Evolutionary conservation across 345 rosid genomes (phyloP), one percentile per base, ranked within the genome.

Genomic region (Salix arbutifolia): DNA sequence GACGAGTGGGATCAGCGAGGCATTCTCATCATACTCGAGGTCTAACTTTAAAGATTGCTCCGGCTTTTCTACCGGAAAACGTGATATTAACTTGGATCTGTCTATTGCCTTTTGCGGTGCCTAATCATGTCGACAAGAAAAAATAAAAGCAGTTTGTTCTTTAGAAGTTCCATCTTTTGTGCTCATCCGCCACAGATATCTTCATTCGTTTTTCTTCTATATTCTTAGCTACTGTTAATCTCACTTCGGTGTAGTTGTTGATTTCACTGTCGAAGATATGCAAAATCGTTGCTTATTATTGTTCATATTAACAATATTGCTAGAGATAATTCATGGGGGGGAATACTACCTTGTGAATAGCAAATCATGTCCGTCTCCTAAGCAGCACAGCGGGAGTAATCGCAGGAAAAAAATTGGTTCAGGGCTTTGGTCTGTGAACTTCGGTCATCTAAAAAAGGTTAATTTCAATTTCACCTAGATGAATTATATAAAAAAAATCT

Each of bases 71-170:
- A 77, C 85, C 5, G 72, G 64, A 21, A 80, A 80, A 67, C 75
- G 60, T 46, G 84, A 77, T 60, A 76, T 90, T 10, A 89, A 90
- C 73, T 83, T 93, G 37, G 94, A 92, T 58, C 87, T 94, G 0
- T 90, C 97, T 7, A 88, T 90, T 75, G 91, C 97, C 65, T 96
- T 91, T n/a, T 88, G 92, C 61, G 91, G 92, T 64, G 80, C 81
- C 40, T 69, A 2, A 68, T 66, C n/a, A 66, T 1, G 26, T 14
- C 42, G 3, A 7, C 8, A 67, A 8, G 73, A 42, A 58, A 30
- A 52, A 52, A 64, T 23, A 13, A 72, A n/a, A 52, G 0, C 2
- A 52, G 72, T 68, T 30, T n/a, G 37, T 72, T 17, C 3, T 35
- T 6, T 1, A 10, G 68, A 53, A 23, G 37, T 5, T 33, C 28